A percentile compares a stretch with the other conserved stretches of the same genome.
These are phyloP conservation scores for Durio zibethinus DNA, from an alignment of 345 rosid species.

Conservation along the genomic window DNA sequence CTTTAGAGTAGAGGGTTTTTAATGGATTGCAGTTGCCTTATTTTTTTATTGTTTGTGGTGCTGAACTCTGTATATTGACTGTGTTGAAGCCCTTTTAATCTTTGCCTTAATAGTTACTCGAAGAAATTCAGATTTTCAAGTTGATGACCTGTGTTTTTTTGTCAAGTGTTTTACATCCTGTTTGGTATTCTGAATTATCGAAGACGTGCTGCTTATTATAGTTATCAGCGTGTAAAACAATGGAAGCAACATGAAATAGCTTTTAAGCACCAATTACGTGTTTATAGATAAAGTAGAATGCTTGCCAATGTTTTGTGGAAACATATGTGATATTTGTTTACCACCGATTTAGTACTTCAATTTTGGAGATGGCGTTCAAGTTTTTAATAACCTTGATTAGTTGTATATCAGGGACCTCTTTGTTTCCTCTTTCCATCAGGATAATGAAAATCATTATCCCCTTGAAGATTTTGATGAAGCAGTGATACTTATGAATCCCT, in stretches of 20 bases:
- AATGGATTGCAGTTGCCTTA: neutral
- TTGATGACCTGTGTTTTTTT: neutral
- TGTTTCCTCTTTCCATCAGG: neutral
- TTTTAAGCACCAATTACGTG: neutral
- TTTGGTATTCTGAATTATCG: neutral
- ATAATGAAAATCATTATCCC: neutral
- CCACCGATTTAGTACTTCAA: neutral
- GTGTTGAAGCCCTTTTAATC: neutral
- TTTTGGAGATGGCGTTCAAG: neutral
- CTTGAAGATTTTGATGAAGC: neutral
- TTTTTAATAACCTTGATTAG: neutral
- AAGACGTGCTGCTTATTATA: neutral
- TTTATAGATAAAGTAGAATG: neutral
- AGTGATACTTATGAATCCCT: neutral
- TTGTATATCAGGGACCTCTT: neutral
- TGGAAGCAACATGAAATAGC: neutral
- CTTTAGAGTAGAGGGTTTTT: neutral
- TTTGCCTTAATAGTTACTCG: neutral
- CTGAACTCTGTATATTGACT: neutral
- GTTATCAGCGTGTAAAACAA: neutral
- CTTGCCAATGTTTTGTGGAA: neutral
- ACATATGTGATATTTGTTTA: neutral
- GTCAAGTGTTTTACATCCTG: neutral
- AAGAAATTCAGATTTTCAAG: neutral
- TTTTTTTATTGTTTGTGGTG: no score